Evolutionary conservation across 1,139 yeast genomes (phyloP).

Genomic region (Protomyces inundatus): DNA sequence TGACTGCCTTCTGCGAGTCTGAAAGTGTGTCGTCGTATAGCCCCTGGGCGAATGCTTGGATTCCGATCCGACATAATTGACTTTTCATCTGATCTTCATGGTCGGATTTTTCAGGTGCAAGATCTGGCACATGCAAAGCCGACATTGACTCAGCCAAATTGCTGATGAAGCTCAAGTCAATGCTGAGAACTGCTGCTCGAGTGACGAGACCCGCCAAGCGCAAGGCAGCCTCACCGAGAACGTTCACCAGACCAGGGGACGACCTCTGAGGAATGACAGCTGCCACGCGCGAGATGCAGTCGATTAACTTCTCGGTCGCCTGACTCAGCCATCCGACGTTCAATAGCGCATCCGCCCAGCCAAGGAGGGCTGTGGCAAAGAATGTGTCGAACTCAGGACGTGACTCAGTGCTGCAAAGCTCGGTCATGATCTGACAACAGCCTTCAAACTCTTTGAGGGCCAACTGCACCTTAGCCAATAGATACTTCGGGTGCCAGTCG

Average conservation of each 20-base stretch:
- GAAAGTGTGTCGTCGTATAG: neutral
- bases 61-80: neutral
- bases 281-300: constrained; percentile 39
- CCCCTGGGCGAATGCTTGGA: neutral
- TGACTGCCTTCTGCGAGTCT: constrained; percentile 1
- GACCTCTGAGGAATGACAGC: neutral
- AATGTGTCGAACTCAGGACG: constrained; percentile 58
- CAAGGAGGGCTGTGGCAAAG: constrained; percentile 53
- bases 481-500: constrained; percentile 60
- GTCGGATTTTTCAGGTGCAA: neutral
- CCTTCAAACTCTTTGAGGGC: constrained; percentile 52
- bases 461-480: constrained; percentile 59
- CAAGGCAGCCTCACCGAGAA: constrained; percentile 2
- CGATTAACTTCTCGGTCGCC: constrained; percentile 50
- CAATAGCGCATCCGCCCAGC: constrained; percentile 52
- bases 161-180: neutral
- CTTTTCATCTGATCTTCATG: neutral
- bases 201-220: neutral
- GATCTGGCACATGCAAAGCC: neutral
- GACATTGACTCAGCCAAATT: neutral
- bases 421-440: constrained; percentile 42
- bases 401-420: constrained; percentile 46
- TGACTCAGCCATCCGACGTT: constrained; percentile 61
- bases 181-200: neutral
- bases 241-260: neutral